These are phyloP conservation scores for Fistulinella staudtii DNA, from an alignment of 1,284 basidiomycete species.

Conservation along the genomic window DNA sequence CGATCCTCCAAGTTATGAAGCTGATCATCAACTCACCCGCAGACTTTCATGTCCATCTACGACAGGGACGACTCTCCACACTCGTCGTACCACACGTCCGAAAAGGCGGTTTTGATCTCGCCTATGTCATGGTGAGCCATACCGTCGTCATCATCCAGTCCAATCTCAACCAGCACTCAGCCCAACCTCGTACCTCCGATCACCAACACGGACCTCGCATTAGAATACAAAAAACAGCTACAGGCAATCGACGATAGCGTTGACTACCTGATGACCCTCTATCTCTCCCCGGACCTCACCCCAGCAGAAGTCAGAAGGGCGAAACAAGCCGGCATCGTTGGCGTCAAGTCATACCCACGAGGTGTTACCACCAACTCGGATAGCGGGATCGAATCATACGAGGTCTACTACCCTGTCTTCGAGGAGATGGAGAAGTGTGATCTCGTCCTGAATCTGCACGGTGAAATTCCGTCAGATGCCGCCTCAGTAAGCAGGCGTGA, in stretches of 20 bases:
- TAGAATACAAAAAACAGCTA: conserved; percentile 78
- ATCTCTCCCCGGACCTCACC: conserved; percentile 88
- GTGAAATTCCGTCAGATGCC: conserved; percentile 92
- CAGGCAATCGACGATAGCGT: conserved; percentile 73
- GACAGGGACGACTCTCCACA: conserved; percentile 79
- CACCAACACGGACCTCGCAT: conserved; percentile 78
- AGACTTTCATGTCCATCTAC: conserved; percentile 96
- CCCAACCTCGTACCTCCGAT: conserved; percentile 95
- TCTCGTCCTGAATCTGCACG: conserved; percentile 96
- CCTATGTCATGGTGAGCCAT: conserved; percentile 89
- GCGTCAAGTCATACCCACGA: conserved; percentile 96
- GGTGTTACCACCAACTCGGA: conserved; percentile 99
- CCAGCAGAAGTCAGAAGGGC: conserved; percentile 91
- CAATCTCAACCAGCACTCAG: conserved; percentile 40
- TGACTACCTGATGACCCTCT: conserved; percentile 94
- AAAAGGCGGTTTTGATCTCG: conserved; percentile 85
- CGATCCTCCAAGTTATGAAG: conserved; percentile 20
- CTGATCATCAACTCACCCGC: conserved; percentile 66
- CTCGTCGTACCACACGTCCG: conserved; percentile 91
- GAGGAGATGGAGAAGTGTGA: conserved; percentile 91
- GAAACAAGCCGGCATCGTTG: conserved; percentile 81
- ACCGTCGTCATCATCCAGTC: conserved; percentile 3
- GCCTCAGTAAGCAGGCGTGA: conserved; percentile 53
- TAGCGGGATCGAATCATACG: conserved; percentile 95
- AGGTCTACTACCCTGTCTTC: conserved; percentile 92